Evolutionary conservation across 768 basidiomycete genomes (phyloP).

Genomic region (Calvatia gigantea): DNA sequence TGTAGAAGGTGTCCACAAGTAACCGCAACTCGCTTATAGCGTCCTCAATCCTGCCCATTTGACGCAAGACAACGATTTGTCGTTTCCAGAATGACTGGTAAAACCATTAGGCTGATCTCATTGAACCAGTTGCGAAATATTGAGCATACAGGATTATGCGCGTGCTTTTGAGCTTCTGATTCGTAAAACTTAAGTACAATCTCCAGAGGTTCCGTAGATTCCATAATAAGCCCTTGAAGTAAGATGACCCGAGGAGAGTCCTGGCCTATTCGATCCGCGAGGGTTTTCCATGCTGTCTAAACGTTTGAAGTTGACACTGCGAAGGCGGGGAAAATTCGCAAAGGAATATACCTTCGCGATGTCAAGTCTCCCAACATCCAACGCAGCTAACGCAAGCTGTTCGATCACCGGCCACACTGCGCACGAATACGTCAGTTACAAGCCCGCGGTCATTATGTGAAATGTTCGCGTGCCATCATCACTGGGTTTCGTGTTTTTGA

Average conservation of each 20-base stretch:
- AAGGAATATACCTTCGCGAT: conserved; percentile 64
- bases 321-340: background rate
- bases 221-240: conserved; percentile 75
- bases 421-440: background rate
- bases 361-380: conserved; percentile 70
- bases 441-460: background rate
- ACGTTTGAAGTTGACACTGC: background rate
- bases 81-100: conserved; percentile 73
- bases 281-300: conserved; percentile 12
- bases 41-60: conserved; percentile 56
- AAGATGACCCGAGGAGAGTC: conserved; percentile 77
- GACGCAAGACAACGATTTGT: conserved; percentile 68
- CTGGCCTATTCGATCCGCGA: conserved; percentile 27
- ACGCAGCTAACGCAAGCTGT: conserved; percentile 72
- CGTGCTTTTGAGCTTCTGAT: conserved; percentile 57
- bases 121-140: background rate
- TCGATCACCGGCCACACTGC: conserved; percentile 81
- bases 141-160: conserved; percentile 64
- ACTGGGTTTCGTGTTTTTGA: conserved; percentile 43
- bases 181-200: conserved; percentile 64
- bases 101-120: background rate
- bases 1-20: conserved; percentile 84
- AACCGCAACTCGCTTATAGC: conserved; percentile 69
- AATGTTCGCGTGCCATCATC: conserved; percentile 46
- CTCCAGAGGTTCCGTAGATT: conserved; percentile 57